Evolutionary conservation across 164 flowering plant species (phyloP), one percentile per base, ranked within the genome.

Genomic region (Santalum album): DNA sequence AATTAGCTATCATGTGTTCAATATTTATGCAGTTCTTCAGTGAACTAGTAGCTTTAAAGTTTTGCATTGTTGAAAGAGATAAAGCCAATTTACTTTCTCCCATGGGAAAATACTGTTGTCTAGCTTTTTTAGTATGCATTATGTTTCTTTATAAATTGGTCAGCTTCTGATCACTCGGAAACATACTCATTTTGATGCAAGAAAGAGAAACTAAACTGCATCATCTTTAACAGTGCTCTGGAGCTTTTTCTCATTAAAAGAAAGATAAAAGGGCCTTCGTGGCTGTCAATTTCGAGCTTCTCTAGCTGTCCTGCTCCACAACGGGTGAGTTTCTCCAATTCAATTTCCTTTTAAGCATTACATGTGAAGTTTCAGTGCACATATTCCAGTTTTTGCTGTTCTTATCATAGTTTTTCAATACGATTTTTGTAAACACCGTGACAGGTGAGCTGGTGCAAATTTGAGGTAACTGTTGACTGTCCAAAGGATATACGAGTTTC

Each of bases 371-470:
- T 15, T 11, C 7, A 38, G 18, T 49, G 47, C 42, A 9, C 23
- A 7, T 16, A 17, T 25, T 51, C 6, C 18, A 17, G 11, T 18
- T 25, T 50, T 32, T 2, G 23, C 18, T 20, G 27, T 12, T 38
- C 57, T 45, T 24, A 23, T 9, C 34, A 29, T 29, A 29, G 4
- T 4, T 3, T 29, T 29, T 29, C 6, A 9, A 4, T 29, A 29
- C 34, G 9, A 29, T 3, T 29, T 29, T 29, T 29, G 34, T n/a
- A n/a, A n/a, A n/a, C n/a, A n/a, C n/a, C n/a, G n/a, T n/a, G 14
- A 56, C 75, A 94, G 99, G 95, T 94, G 32, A 94, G 97, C 80
- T 94, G 97, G 97, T 90, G 97, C 73, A 90, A 87, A 59, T 87
- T 78, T 70, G 99, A 94, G 77, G 78, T 94, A 45, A 66, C 56